Conservation (phyloP, 768 basidiomycete genomes). For the Lentinula sp. region DNA sequence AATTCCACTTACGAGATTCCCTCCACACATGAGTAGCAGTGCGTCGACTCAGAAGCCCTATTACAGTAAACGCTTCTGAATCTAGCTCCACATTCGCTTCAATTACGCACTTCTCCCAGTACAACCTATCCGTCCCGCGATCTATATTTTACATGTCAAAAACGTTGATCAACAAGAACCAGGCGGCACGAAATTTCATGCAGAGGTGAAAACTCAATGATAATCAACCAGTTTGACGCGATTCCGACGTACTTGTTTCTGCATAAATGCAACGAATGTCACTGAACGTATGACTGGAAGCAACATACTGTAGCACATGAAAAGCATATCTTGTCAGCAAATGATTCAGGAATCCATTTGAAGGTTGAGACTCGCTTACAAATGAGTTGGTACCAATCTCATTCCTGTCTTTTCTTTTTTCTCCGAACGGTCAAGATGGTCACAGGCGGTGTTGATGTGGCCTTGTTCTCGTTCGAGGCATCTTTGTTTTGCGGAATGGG, state of each 20-base stretch:
- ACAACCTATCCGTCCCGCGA: not conserved
- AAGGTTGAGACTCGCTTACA: not conserved
- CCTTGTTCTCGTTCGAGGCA: conserved; percentile 9
- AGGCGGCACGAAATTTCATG: not conserved
- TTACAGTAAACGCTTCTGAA: not conserved
- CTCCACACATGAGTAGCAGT: not conserved
- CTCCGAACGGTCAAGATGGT: conserved; percentile 43
- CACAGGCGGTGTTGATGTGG: conserved; percentile 19
- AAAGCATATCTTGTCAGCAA: not conserved
- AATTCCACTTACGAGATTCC: not conserved
- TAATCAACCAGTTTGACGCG: not conserved
- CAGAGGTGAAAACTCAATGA: not conserved
- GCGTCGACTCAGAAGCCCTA: not conserved
- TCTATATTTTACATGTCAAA: conserved; percentile 5
- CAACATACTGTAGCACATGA: not conserved
- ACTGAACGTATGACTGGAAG: no score
- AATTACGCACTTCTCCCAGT: not conserved
- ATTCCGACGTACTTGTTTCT: not conserved
- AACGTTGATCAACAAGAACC: not conserved
- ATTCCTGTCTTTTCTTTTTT: conserved; percentile 25
- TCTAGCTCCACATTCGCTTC: not conserved
- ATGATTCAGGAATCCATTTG: not conserved
- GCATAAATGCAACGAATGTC: no score
- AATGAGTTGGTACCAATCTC: not conserved
- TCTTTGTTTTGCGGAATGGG: conserved; percentile 18